A percentile compares a stretch with the other conserved stretches of the same genome.
phyloP scores from a whole-genome alignment of 371 early-diverging fungal species.

The Apophysomyces variabilis region DNA sequence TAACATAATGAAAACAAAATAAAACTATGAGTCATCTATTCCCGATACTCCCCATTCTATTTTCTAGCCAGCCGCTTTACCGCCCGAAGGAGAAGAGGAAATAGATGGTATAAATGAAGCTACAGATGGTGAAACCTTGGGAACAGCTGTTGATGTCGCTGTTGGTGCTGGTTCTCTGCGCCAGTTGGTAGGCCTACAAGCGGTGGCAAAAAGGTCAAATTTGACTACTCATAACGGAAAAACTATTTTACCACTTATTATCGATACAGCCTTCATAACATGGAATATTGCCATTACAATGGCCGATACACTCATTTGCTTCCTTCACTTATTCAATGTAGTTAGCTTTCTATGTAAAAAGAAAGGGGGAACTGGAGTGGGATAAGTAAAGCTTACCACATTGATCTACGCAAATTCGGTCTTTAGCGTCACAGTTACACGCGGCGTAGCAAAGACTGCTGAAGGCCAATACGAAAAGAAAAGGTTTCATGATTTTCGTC shows the following conservation, averaged over 20 bases:
- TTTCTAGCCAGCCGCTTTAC: no score
- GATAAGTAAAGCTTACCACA: constrained; percentile 6
- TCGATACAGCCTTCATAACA: constrained; percentile 16
- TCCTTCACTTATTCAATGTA: constrained; percentile 10
- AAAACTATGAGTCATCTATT: no score
- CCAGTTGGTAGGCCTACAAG: background rate
- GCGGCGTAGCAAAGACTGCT: background rate
- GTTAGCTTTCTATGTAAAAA: background rate
- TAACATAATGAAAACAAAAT: background rate
- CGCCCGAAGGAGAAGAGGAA: constrained; percentile 4
- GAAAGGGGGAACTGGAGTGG: background rate
- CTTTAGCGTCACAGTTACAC: constrained; percentile 8
- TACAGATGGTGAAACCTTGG: no score
- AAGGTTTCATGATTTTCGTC: background rate
- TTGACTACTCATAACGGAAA: background rate
- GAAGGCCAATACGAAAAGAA: background rate
- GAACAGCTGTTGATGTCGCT: background rate
- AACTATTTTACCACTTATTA: constrained; percentile 14
- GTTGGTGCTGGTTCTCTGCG: background rate
- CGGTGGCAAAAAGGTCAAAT: background rate
- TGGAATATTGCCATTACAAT: constrained; percentile 3
- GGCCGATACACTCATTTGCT: constrained; percentile 8
- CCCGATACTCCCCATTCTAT: no score
- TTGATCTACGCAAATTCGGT: constrained; percentile 7
- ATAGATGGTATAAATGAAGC: background rate